A percentile compares a stretch with the other conserved stretches of the same genome.
These are phyloP conservation scores for Gamarada debralockiae DNA, from an alignment of 495 filamentous ascomycete genomes.

Conservation along the genomic window DNA sequence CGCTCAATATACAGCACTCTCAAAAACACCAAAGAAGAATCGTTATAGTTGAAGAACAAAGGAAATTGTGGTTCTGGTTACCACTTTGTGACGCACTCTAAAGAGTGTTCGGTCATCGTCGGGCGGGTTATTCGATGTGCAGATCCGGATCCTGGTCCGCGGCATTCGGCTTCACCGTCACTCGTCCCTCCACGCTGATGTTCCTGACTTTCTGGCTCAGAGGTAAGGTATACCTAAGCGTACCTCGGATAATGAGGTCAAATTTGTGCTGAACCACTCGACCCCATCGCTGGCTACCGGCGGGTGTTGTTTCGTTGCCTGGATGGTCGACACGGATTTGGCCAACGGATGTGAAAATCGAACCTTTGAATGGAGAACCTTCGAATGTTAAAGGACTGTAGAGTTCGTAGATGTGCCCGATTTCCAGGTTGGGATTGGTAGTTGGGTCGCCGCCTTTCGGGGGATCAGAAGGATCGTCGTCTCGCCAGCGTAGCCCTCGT, in stretches of 20 bases:
- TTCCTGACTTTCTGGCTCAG: conserved; percentile 65
- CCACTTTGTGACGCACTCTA: not conserved
- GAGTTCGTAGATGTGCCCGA: conserved; percentile 82
- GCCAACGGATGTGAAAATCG: conserved; percentile 63
- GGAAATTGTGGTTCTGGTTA: not conserved
- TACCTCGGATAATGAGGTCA: conserved; percentile 83
- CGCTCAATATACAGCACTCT: conserved; percentile 3
- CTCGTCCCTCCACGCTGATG: conserved; percentile 45
- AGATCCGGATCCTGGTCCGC: conserved; percentile 29
- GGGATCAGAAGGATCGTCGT: conserved; percentile 66
- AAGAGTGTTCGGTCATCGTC: not conserved
- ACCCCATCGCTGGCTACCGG: conserved; percentile 89
- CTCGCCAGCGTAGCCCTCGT: conserved; percentile 37
- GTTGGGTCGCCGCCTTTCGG: conserved; percentile 52
- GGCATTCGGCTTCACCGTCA: conserved; percentile 39
- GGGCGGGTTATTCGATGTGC: conserved; percentile 14
- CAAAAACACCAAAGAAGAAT: not conserved
- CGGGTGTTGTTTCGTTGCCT: conserved; percentile 83
- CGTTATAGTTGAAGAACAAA: not conserved
- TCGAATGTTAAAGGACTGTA: conserved; percentile 86
- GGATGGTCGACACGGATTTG: conserved; percentile 77
- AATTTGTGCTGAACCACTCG: conserved; percentile 86
- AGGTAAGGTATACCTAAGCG: conserved; percentile 84
- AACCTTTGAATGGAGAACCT: conserved; percentile 73
- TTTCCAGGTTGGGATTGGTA: conserved; percentile 76